Base-by-base conservation (phyloP, 805 yeast species). In the Torulaspora quercuum region DNA sequence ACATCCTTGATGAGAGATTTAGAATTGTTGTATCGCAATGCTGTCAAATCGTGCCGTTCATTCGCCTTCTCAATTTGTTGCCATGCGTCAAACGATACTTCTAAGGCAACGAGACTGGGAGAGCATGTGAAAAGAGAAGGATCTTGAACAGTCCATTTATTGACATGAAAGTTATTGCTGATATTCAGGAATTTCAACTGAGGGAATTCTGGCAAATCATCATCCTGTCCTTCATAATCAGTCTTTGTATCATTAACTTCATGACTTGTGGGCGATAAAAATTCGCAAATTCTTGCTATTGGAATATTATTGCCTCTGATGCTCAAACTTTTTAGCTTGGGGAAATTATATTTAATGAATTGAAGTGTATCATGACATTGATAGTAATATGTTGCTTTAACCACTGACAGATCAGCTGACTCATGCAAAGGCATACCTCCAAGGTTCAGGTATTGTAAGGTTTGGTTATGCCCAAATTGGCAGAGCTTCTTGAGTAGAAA, bases 351-450 rank as follows among this genome's bases (percentile, higher is more conserved):
- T 46, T 67, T 67, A 9, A 67, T 66, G n/a, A 64, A 56, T 29
- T 57, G 52, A 19, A 67, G 44, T 7, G 66, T 61, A 30, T 59
- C 64, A 18, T 44, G 45, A 29, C 57, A 57, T 25, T 53, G 55
- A 25, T 55, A 52, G 27, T 53, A 59, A 37, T 50, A 49, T 5
- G 57, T 50, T 3, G 53, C 43, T 16, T 48, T 49, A 2, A 33
- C 32, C 3, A 44, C 45, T 16, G 46, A 25, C 19, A 45, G 37
- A 41, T 64, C 52, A 25, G 61, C 59, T 13, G 52, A 37, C 32
- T 53, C 56, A 37, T 67, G 70, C 11, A 80, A 68, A 0, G 84
- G 82, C 47, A 80, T 63, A 0, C 89, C 89, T 22, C 81, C 80
- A 24, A 82, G 55, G 48, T 81, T 80, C 27, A 82, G 65, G 54